Evolutionary conservation across 306 rosid genomes (phyloP).

Genomic region (Fragaria nilgerrensis): DNA sequence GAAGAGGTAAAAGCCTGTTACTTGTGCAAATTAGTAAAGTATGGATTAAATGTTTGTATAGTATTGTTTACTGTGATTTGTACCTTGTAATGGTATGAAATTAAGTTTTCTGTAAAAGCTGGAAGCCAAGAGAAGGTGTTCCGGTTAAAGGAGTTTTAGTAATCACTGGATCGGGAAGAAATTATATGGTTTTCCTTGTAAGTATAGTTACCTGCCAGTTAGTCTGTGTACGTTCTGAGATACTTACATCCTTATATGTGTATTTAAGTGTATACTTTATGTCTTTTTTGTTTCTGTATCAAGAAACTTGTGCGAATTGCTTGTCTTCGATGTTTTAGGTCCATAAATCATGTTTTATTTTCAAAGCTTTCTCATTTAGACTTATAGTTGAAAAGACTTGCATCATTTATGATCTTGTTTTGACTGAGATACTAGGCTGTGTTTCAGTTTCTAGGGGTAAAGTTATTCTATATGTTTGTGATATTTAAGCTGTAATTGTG

Average conservation of each 20-base stretch:
- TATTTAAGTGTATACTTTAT: not conserved
- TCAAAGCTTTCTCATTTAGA: not conserved
- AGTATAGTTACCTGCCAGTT: conserved; percentile 4
- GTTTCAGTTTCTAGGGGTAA: conserved; percentile 9
- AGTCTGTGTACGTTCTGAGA: not conserved
- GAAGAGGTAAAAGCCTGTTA: conserved; percentile 54
- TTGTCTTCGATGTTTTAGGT: not conserved
- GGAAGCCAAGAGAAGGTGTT: conserved; percentile 63
- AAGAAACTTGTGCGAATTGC: conserved; percentile 4
- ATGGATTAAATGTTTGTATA: not conserved
- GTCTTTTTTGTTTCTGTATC: not conserved
- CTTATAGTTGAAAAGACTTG: not conserved
- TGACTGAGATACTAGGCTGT: conserved; percentile 21
- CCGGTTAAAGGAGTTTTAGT: conserved; percentile 47
- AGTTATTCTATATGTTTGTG: conserved; percentile 34
- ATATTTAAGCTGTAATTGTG: no score
- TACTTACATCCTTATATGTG: not conserved
- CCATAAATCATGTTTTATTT: not conserved
- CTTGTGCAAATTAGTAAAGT: not conserved
- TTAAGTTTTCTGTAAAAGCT: conserved; percentile 86
- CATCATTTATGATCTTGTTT: conserved; percentile 20
- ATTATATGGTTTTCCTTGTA: conserved; percentile 4
- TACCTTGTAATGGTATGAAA: conserved; percentile 62
- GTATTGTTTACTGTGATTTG: not conserved
- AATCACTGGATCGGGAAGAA: not conserved